These are phyloP conservation scores for Leccinum aurantiacum DNA, from an alignment of 768 basidiomycete genomes.

Conservation along the genomic window DNA sequence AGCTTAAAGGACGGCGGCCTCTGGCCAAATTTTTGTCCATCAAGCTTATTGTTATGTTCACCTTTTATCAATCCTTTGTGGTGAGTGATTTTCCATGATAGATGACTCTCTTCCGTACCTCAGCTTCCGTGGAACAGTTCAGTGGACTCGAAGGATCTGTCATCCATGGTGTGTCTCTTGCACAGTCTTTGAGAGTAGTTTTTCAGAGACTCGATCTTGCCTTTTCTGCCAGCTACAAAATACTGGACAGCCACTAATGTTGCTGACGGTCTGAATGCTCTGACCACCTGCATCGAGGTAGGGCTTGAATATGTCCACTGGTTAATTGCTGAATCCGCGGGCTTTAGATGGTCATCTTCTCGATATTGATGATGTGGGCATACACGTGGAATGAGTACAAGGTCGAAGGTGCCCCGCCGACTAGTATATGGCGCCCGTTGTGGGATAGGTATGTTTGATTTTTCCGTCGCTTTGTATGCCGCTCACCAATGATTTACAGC, in stretches of 20 bases:
- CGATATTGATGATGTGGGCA: slow-evolving; percentile 79
- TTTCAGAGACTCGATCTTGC: neutral
- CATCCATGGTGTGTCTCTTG: slow-evolving; percentile 52
- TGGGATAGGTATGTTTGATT: slow-evolving; percentile 51
- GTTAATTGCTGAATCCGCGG: slow-evolving; percentile 4
- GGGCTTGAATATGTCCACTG: slow-evolving; percentile 2
- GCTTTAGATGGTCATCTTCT: slow-evolving; percentile 79
- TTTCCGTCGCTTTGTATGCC: neutral
- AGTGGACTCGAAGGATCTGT: slow-evolving; percentile 62
- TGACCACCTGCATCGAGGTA: slow-evolving; percentile 84
- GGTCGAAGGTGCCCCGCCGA: slow-evolving; percentile 42
- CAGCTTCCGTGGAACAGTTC: slow-evolving; percentile 46
- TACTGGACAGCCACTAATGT: slow-evolving; percentile 88
- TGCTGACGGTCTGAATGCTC: slow-evolving; percentile 78
- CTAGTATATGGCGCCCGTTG: slow-evolving; percentile 66
- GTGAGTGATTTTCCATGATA: slow-evolving; percentile 38
- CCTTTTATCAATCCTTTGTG: slow-evolving; percentile 83
- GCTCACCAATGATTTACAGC: slow-evolving; percentile 26
- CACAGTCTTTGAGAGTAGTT: neutral
- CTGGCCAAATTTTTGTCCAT: slow-evolving; percentile 85
- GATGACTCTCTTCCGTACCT: neutral
- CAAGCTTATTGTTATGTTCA: slow-evolving; percentile 85
- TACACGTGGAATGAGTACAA: slow-evolving; percentile 72
- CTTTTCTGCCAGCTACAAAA: slow-evolving; percentile 48
- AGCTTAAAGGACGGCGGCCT: slow-evolving; percentile 73